Conservation (phyloP, 306 rosid species). For the Astragalus membranaceus region DNA sequence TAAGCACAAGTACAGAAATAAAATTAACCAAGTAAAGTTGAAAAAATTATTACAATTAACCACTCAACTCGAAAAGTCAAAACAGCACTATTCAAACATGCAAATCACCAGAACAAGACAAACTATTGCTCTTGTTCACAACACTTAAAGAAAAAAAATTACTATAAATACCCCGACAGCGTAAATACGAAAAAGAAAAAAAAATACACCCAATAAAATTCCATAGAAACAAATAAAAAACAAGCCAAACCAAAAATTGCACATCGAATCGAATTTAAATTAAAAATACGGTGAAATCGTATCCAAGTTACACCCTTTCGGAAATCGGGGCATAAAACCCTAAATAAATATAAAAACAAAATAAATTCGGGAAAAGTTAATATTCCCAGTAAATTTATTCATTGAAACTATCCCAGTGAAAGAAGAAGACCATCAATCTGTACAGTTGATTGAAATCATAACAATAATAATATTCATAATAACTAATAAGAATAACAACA, state of each 20-base stretch:
- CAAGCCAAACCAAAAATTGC: neutral
- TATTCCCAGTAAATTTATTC: constrained; percentile 5
- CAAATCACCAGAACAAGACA: neutral
- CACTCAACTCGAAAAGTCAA: constrained; percentile 14
- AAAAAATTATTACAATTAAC: neutral
- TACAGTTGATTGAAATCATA: constrained; percentile 2
- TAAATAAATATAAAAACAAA: neutral
- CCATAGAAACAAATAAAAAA: neutral
- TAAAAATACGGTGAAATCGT: neutral
- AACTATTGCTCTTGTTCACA: neutral
- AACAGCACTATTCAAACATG: neutral
- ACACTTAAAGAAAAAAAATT: neutral
- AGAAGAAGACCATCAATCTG: constrained; percentile 8
- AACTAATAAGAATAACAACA: neutral
- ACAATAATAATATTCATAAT: neutral
- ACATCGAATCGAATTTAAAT: neutral
- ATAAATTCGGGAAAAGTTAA: neutral
- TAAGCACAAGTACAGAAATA: neutral
- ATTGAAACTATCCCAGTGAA: constrained; percentile 7
- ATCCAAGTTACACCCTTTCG: constrained; percentile 9
- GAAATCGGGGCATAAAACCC: constrained; percentile 31
- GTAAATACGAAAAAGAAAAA: neutral
- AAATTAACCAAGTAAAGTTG: neutral
- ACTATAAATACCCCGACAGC: neutral
- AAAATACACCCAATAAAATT: neutral